Conservation (phyloP, 1,284 basidiomycete genomes). For the Butyriboletus appendiculatus region DNA sequence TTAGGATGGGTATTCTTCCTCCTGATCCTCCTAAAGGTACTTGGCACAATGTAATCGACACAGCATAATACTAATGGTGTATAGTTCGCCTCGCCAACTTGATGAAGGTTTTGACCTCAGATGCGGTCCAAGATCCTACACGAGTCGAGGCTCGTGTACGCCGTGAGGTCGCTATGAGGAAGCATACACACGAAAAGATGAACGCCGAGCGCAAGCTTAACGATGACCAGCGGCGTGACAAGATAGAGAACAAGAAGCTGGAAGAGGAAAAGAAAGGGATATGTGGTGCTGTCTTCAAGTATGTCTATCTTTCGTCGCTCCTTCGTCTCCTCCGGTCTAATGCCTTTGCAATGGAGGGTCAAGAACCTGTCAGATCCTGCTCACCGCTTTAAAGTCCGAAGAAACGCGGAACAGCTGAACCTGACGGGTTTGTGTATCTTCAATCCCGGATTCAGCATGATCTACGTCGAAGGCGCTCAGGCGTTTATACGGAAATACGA, state of each 20-base stretch:
- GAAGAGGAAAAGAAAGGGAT: slow-evolving; percentile 91
- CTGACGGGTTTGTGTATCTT: slow-evolving; percentile 90
- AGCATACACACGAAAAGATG: slow-evolving; percentile 89
- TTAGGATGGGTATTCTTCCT: slow-evolving; percentile 94
- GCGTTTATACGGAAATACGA: slow-evolving; percentile 91
- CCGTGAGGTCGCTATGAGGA: slow-evolving; percentile 89
- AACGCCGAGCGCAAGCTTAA: slow-evolving; percentile 92
- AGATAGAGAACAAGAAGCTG: slow-evolving; percentile 79
- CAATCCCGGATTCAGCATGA: slow-evolving; percentile 85
- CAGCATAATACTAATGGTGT: slow-evolving; percentile 10
- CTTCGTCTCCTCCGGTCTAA: neutral
- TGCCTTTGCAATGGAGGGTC: slow-evolving; percentile 52
- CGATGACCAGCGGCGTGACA: slow-evolving; percentile 86
- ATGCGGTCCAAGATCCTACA: slow-evolving; percentile 96
- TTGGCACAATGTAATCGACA: neutral
- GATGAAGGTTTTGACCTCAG: slow-evolving; percentile 97
- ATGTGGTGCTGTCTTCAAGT: slow-evolving; percentile 89
- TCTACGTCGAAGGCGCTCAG: slow-evolving; percentile 91
- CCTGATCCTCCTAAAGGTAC: slow-evolving; percentile 94
- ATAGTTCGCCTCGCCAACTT: slow-evolving; percentile 92
- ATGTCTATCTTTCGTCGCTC: slow-evolving; percentile 33
- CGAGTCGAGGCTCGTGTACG: slow-evolving; percentile 95
- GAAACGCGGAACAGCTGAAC: slow-evolving; percentile 91
- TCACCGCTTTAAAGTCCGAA: slow-evolving; percentile 95
- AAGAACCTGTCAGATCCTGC: slow-evolving; percentile 89